Conservation (phyloP, 139 green algal species). For the Chlamydomonas schloesseri region DNA sequence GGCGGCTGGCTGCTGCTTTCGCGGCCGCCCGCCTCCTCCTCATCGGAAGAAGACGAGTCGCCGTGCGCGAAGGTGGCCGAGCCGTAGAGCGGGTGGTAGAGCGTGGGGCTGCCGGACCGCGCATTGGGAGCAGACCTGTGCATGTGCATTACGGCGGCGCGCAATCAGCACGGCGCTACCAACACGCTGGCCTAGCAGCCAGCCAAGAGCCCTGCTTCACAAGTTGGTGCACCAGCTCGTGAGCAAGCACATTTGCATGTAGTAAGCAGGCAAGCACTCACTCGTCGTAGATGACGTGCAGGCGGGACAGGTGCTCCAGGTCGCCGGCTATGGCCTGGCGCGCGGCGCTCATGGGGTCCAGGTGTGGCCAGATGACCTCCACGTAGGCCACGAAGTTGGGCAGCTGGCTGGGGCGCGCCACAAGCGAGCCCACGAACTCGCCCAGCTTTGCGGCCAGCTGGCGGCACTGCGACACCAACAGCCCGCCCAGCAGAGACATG, state of each 20-base stretch:
- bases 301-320: slow-evolving; percentile 43
- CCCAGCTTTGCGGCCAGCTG: neutral
- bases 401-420: slow-evolving; percentile 43
- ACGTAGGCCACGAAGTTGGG: slow-evolving; percentile 57
- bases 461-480: slow-evolving; percentile 37
- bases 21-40: neutral
- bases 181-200: too few species aligned
- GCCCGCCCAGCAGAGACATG: slow-evolving; percentile 37
- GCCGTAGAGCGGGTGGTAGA: slow-evolving; percentile 20
- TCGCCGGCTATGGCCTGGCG: slow-evolving; percentile 28
- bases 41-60: neutral
- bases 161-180: too few species aligned
- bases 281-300: slow-evolving; percentile 39
- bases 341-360: slow-evolving; percentile 46
- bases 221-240: too few species aligned
- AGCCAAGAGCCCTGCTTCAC: too few species aligned
- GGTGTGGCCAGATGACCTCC: slow-evolving; percentile 52
- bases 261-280: slow-evolving; percentile 4
- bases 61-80: neutral
- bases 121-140: too few species aligned
- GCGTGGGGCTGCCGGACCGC: slow-evolving; percentile 25
- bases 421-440: slow-evolving; percentile 27
- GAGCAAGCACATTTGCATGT: too few species aligned
- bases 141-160: too few species aligned
- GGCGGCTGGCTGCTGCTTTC: too few species aligned